phyloP scores from a whole-genome alignment of 371 early-diverging fungal genomes.

The Mortierella sp. region DNA sequence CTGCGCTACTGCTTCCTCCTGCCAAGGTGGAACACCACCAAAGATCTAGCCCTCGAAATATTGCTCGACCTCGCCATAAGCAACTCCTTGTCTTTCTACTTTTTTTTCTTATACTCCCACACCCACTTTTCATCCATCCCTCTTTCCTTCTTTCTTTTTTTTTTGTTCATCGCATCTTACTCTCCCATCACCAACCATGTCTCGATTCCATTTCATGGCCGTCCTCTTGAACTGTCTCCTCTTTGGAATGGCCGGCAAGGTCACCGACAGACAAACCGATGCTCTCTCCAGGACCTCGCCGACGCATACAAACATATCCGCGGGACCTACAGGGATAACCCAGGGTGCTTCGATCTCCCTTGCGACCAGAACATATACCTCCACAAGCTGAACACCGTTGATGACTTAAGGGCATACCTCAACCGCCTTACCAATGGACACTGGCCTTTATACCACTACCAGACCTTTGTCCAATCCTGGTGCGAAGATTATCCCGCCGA shows the following conservation, averaged over 20 bases:
- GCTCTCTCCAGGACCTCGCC: neutral
- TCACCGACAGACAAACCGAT: neutral
- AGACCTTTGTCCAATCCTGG: neutral
- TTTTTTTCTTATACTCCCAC: too few species aligned
- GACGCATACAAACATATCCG: neutral
- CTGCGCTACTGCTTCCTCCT: too few species aligned
- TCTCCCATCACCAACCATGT: neutral
- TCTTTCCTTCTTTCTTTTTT: neutral
- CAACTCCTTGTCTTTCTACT: too few species aligned
- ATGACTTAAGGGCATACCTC: neutral
- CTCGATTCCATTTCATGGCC: neutral
- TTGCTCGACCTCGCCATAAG: too few species aligned
- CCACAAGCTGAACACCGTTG: neutral
- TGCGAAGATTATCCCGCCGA: neutral
- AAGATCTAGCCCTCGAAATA: too few species aligned
- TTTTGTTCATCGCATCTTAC: neutral
- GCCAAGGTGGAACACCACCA: too few species aligned
- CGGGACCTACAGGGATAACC: neutral
- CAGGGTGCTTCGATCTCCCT: neutral
- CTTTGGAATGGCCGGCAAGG: neutral
- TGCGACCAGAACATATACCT: neutral
- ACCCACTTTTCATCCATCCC: neutral
- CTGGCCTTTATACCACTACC: neutral
- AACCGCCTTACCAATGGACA: neutral
- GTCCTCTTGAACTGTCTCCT: neutral